phyloP scores from a whole-genome alignment of 2,329 filamentous ascomycete species.

The Cordyceps javanica region DNA sequence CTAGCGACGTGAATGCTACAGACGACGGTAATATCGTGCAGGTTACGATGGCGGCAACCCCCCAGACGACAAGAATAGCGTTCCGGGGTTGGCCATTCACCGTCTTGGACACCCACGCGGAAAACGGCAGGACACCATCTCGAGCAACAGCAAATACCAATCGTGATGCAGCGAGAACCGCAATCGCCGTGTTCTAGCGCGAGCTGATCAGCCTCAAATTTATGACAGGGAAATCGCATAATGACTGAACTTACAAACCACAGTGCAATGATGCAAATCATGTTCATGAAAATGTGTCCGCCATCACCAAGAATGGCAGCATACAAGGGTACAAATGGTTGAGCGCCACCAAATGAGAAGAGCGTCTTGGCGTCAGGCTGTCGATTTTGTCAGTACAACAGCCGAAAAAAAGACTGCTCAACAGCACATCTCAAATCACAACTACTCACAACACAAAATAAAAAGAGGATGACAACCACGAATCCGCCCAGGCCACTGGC shows the following conservation, averaged over 20 bases:
- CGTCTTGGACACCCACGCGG: conserved; percentile 50
- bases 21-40: conserved; percentile 53
- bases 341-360: conserved; percentile 47
- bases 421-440: neutral
- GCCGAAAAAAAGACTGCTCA: neutral
- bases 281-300: conserved; percentile 55
- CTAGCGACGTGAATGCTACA: conserved; percentile 47
- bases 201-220: neutral
- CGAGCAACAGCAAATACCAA: conserved; percentile 57
- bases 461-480: conserved; percentile 49
- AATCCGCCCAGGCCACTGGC: conserved; percentile 51
- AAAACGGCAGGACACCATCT: conserved; percentile 55
- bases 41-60: conserved; percentile 45
- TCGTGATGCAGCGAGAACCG: conserved; percentile 53
- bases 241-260: conserved; percentile 39
- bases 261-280: conserved; percentile 45
- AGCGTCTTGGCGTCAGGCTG: conserved; percentile 46
- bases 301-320: conserved; percentile 48
- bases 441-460: conserved; percentile 49
- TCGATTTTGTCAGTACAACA: neutral
- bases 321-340: conserved; percentile 54
- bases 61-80: conserved; percentile 53
- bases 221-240: neutral
- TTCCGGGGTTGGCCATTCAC: conserved; percentile 52
- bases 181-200: conserved; percentile 49